Evolutionary conservation across 768 basidiomycete genomes (phyloP), one percentile per base, ranked within the genome.

Genomic region (Panaeolus cyanescens): DNA sequence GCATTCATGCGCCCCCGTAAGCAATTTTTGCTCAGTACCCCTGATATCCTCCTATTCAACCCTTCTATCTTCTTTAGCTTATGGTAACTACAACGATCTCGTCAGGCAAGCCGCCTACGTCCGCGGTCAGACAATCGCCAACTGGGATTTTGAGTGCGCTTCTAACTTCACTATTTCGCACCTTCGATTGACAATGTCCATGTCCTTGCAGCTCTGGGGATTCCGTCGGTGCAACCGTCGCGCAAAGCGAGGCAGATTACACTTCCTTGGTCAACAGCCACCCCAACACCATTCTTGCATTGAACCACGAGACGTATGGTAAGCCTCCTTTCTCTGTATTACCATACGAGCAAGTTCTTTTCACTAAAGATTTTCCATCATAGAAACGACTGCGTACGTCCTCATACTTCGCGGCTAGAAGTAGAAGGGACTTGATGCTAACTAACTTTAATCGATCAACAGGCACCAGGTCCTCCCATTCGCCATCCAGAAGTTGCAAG

Each of bases 1-100:
- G 81, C 80, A 25, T 79, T 83, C 60, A 79, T 81, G 79, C 76
- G 82, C 31, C 81, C 82, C 53, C 82, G 79, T 79, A 65, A 55
- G 73, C 63, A 12, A 2, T 17, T 28, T 53, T 50, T 58, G n/a
- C n/a, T n/a, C n/a, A 2, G 10, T 50, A 9, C 12, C 12, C 57
- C 17, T 36, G 54, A 22, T 32, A 13, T 25, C 9, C 7, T 7
- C 20, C 32, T 25, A 36, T 15, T 22, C 39, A 22, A 5, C 9
- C 50, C 28, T 39, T 32, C 30, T 9, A 39, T 56, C 15, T 54
- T 58, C 22, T 54, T 10, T 28, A 79, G 75, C 81, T 5, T 83
- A 77, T 62, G 81, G 82, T 9, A 77, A 68, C 64, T 81, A 79
- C 70, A 83, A 84, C 63, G 68, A 80, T 64, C 74, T 79, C n/a